Base-by-base conservation (phyloP, 176 grass and related monocot species). In the Leersia perrieri region DNA sequence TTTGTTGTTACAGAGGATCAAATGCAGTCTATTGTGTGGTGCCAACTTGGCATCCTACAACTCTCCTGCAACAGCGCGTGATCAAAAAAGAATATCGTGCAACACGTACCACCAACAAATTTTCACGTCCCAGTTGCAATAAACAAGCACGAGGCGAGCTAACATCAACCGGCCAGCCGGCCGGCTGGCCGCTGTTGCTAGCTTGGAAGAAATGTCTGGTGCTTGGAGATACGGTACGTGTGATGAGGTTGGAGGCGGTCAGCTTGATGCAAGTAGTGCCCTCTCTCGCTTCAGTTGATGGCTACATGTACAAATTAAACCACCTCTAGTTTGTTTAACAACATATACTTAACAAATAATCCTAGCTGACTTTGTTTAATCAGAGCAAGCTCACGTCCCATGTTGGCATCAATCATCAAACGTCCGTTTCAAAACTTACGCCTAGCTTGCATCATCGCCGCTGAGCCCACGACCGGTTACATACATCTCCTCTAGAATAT, bases 351-450 rank as follows among this genome's bases (percentile, higher is more conserved):
- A 80, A 84, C 5, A 40, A 70, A 29, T 3, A 7, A 51, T n/a
- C 13, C 33, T 32, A 9, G 13, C 14, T 68, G 5, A 23, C 36
- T 61, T 71, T 69, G 45, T 79, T 79, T 84, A 88, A 74, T 72
- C 66, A 2, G 28, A 1, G 60, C 80, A 30, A 60, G 38, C 10
- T 88, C 63, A 60, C 81, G 15, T 41, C 76, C 63, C 74, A 53
- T 60, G 30, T 33, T 79, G 80, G 68, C 86, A 80, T 28, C 86
- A 83, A 88, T 83, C 80, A 83, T 66, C 14, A 33, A 63, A 39
- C 39, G 39, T 28, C 63, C 33, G 22, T 65, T 77, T 9, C 74
- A 65, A 33, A 78, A 78, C 27, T 34, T 44, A 30, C 29, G 33
- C 35, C 73, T 72, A 41, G 18, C 70, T 49, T 70, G 38, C 72